These are phyloP conservation scores for Diospyros kaki DNA, from an alignment of 148 eudicot genomes.

Conservation along the genomic window DNA sequence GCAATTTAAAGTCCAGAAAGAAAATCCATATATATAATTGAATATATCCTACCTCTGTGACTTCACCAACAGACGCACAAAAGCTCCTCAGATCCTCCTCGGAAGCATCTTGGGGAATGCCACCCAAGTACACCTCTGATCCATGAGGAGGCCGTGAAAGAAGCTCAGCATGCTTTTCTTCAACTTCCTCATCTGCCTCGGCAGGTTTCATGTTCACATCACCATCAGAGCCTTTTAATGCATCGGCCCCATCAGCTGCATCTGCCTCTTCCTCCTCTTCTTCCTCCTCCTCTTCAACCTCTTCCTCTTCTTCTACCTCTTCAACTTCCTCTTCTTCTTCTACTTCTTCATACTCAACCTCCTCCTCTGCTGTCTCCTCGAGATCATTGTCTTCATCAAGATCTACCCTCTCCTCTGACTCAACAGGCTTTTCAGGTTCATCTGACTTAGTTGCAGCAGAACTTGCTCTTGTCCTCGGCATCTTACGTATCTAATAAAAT, in stretches of 20 bases:
- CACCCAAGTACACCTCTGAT: slow-evolving; percentile 90
- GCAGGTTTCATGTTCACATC: slow-evolving; percentile 42
- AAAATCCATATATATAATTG: not conserved
- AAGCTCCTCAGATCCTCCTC: slow-evolving; percentile 89
- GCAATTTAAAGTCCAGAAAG: not conserved
- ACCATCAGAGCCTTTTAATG: slow-evolving; percentile 27
- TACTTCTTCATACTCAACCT: slow-evolving; percentile 26
- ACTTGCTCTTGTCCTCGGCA: slow-evolving; percentile 78
- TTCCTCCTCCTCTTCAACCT: slow-evolving; percentile 67
- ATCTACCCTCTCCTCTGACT: slow-evolving; percentile 92
- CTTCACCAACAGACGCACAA: slow-evolving; percentile 80
- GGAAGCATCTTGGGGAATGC: slow-evolving; percentile 70
- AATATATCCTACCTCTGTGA: slow-evolving; percentile 56
- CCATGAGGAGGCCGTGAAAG: slow-evolving; percentile 91
- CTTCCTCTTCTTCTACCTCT: slow-evolving; percentile 48
- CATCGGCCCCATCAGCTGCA: slow-evolving; percentile 31
- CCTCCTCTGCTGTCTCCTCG: slow-evolving; percentile 68
- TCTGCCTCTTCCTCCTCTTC: slow-evolving; percentile 54
- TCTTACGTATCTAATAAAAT: slow-evolving; percentile 42
- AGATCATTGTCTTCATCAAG: slow-evolving; percentile 87
- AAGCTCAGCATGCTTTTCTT: slow-evolving; percentile 60
- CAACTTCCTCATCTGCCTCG: slow-evolving; percentile 35
- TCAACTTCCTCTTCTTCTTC: slow-evolving; percentile 79
- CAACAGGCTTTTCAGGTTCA: slow-evolving; percentile 39
- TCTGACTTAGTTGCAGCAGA: slow-evolving; percentile 38